phyloP scores from a whole-genome alignment of 2,329 filamentous ascomycete species.

The Neophaeococcomyces aloes region DNA sequence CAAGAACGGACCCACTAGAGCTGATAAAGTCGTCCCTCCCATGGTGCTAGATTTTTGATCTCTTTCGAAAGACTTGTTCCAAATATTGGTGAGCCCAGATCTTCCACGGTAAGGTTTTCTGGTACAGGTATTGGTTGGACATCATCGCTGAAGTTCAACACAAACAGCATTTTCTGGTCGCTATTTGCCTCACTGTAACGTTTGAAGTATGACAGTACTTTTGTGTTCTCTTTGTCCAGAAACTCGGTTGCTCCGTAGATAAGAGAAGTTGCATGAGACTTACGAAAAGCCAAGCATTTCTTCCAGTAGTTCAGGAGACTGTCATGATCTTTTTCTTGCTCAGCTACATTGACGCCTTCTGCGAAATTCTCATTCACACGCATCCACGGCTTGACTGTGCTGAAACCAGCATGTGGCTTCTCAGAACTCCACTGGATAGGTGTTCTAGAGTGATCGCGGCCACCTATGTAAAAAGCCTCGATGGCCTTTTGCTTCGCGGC shows the following conservation, averaged over 20 bases:
- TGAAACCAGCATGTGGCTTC: conserved; percentile 53
- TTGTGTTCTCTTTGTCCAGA: too few species aligned
- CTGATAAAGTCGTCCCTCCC: too few species aligned
- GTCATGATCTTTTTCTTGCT: conserved; percentile 27
- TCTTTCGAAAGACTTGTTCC: neutral
- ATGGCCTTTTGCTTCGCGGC: conserved; percentile 22
- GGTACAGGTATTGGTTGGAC: too few species aligned
- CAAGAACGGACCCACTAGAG: too few species aligned
- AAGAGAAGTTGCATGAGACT: conserved; percentile 32
- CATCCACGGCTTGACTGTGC: conserved; percentile 57
- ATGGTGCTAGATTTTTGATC: too few species aligned
- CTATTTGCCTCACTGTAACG: too few species aligned
- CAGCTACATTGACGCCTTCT: conserved; percentile 49
- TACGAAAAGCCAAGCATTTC: conserved; percentile 47
- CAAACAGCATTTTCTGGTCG: too few species aligned
- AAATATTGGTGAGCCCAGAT: too few species aligned
- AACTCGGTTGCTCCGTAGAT: too few species aligned
- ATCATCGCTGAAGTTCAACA: too few species aligned
- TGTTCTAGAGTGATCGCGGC: conserved; percentile 57
- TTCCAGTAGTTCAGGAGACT: conserved; percentile 55
- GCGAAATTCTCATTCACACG: conserved; percentile 52
- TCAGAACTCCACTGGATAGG: conserved; percentile 59
- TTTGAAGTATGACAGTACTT: too few species aligned
- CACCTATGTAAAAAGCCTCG: conserved; percentile 40
- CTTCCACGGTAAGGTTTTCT: too few species aligned